Evolutionary conservation across 2,329 filamentous ascomycete genomes (phyloP).

Genomic region (Epichloe aotearoae): DNA sequence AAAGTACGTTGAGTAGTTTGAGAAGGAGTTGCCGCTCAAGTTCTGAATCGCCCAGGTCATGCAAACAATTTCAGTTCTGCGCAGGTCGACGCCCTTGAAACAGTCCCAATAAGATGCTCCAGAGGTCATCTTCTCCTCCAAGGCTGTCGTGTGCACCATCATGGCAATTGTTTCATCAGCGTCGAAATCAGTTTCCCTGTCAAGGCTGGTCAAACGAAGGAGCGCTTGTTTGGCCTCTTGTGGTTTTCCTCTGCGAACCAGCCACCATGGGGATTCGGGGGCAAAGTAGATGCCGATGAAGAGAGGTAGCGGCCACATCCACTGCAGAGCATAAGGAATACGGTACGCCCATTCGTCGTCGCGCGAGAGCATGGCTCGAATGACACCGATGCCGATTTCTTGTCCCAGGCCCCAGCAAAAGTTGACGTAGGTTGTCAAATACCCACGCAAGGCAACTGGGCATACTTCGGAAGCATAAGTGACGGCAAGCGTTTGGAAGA

Average conservation of each 20-base stretch:
- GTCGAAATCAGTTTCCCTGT: constrained; percentile 58
- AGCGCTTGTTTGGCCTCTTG: constrained; percentile 55
- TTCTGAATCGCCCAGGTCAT: constrained; percentile 53
- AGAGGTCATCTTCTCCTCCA: constrained; percentile 62
- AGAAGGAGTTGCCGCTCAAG: constrained; percentile 49
- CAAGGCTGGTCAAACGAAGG: constrained; percentile 48
- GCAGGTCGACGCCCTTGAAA: constrained; percentile 65
- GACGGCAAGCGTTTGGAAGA: constrained; percentile 44
- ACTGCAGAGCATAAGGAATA: constrained; percentile 61
- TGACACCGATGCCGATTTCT: constrained; percentile 59
- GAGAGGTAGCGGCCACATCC: constrained; percentile 63
- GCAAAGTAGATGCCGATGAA: constrained; percentile 54
- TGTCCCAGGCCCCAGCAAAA: constrained; percentile 70
- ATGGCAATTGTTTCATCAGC: constrained; percentile 77
- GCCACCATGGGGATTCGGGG: constrained; percentile 62
- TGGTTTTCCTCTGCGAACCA: constrained; percentile 52
- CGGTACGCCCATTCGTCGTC: constrained; percentile 56
- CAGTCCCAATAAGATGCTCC: constrained; percentile 71
- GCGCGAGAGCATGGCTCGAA: constrained; percentile 50
- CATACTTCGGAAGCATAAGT: constrained; percentile 63
- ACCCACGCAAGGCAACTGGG: constrained; percentile 57
- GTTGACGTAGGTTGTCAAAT: constrained; percentile 62
- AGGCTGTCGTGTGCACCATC: constrained; percentile 80
- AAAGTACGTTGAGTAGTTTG: constrained; percentile 53
- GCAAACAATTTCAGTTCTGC: constrained; percentile 61